Evolutionary conservation across 345 rosid species (phyloP).

Genomic region (Populus nigra): DNA sequence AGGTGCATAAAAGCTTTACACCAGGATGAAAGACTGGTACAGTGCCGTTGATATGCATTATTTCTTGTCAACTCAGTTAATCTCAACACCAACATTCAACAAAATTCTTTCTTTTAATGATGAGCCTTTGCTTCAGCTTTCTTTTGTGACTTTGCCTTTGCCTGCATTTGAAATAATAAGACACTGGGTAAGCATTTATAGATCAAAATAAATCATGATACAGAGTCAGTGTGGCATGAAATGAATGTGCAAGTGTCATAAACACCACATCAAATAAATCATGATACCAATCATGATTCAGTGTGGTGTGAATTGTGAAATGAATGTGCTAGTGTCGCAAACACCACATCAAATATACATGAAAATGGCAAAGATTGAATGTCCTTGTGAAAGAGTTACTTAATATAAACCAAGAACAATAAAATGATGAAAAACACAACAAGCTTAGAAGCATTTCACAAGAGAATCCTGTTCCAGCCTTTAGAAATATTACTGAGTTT

Average conservation of each 20-base stretch:
- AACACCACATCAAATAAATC: background rate
- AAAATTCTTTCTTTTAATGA: slow-evolving; percentile 32
- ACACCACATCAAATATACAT: background rate
- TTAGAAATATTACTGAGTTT: background rate
- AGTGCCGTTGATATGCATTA: slow-evolving; percentile 23
- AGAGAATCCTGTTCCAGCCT: background rate
- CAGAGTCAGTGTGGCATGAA: no score
- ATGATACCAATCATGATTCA: background rate
- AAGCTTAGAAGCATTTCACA: background rate
- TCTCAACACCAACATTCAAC: slow-evolving; percentile 12
- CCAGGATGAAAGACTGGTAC: slow-evolving; percentile 13
- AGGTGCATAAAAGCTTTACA: slow-evolving; percentile 19
- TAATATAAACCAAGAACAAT: background rate
- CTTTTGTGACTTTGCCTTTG: slow-evolving; percentile 36
- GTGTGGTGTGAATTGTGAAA: background rate
- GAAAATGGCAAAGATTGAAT: background rate
- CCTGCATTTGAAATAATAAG: slow-evolving; percentile 25
- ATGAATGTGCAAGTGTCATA: background rate
- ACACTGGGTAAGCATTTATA: background rate
- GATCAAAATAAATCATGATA: background rate
- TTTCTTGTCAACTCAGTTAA: slow-evolving; percentile 30
- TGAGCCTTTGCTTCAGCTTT: slow-evolving; percentile 40
- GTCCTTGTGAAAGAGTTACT: background rate
- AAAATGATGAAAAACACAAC: background rate
- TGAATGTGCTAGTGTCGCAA: background rate